These are phyloP conservation scores for Xylariaceae sp. DNA, from an alignment of 2,329 filamentous ascomycete species.

Conservation along the genomic window DNA sequence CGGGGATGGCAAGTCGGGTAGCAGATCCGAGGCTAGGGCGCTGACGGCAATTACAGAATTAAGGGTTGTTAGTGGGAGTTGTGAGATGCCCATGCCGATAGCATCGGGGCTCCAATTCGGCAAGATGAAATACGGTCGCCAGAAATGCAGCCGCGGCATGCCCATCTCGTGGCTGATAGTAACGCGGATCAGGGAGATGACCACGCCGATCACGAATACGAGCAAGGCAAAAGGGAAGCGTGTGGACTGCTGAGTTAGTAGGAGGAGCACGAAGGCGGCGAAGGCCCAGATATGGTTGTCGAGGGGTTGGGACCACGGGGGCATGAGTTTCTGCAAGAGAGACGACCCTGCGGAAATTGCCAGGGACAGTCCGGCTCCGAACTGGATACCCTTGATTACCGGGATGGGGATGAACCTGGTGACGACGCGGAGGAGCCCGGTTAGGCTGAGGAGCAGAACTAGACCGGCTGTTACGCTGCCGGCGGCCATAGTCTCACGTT, in stretches of 20 bases:
- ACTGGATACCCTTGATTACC: slow-evolving; percentile 90
- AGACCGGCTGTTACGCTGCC: slow-evolving; percentile 73
- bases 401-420: slow-evolving; percentile 74
- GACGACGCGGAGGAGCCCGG: slow-evolving; percentile 72
- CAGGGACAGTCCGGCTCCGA: slow-evolving; percentile 82
- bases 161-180: slow-evolving; percentile 28
- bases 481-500: slow-evolving; percentile 72
- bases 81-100: slow-evolving; percentile 66
- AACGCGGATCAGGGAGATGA: slow-evolving; percentile 54
- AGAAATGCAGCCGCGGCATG: slow-evolving; percentile 54
- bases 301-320: slow-evolving; percentile 61
- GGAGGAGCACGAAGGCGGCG: slow-evolving; percentile 66
- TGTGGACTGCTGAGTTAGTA: slow-evolving; percentile 61
- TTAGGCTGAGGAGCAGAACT: slow-evolving; percentile 72
- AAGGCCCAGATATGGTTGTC: slow-evolving; percentile 79
- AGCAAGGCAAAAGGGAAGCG: slow-evolving; percentile 74
- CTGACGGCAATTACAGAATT: slow-evolving; percentile 90
- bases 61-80: slow-evolving; percentile 84
- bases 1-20: slow-evolving; percentile 64
- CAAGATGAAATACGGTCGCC: slow-evolving; percentile 52
- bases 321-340: slow-evolving; percentile 58
- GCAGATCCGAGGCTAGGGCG: slow-evolving; percentile 71
- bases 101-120: slow-evolving; percentile 42
- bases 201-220: slow-evolving; percentile 64
- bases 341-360: slow-evolving; percentile 70